Evolutionary conservation across 2,329 filamentous ascomycete genomes (phyloP).

Genomic region (Corniculantispora saksenae): DNA sequence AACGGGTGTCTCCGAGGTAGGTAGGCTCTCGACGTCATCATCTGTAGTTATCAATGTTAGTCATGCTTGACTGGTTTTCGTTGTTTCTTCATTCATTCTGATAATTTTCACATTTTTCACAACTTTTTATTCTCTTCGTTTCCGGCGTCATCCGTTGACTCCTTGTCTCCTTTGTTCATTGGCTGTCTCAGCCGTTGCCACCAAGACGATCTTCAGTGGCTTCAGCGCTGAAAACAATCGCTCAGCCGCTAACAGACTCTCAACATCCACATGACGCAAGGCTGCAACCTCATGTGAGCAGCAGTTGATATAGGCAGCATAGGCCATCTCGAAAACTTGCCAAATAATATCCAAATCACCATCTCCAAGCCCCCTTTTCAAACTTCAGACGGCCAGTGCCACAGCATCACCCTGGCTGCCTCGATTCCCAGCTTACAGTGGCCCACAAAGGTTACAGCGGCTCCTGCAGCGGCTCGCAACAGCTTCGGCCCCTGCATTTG

Average conservation of each 20-base stretch:
- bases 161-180: not conserved
- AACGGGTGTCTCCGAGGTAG: not conserved
- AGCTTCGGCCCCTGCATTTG: slow-evolving; percentile 7
- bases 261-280: slow-evolving; percentile 8
- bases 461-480: not conserved
- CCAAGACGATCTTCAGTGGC: not conserved
- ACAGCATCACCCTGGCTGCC: slow-evolving; percentile 5
- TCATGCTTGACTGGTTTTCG: no score
- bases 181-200: not conserved
- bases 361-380: not conserved
- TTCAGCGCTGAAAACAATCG: not conserved
- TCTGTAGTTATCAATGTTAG: no score
- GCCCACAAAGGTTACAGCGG: not conserved
- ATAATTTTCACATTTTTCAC: no score
- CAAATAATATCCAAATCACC: not conserved
- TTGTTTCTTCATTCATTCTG: no score
- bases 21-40: no score
- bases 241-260: not conserved
- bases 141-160: not conserved
- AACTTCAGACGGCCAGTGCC: not conserved
- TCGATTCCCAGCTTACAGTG: not conserved
- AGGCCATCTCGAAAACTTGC: not conserved
- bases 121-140: no score
- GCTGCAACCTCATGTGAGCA: not conserved
- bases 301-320: no score